A percentile compares a stretch with the other conserved stretches of the same genome.
Evolutionary conservation across 192 early-diverging fungal species (phyloP).

Genomic region (Powellomyces hirtus): DNA sequence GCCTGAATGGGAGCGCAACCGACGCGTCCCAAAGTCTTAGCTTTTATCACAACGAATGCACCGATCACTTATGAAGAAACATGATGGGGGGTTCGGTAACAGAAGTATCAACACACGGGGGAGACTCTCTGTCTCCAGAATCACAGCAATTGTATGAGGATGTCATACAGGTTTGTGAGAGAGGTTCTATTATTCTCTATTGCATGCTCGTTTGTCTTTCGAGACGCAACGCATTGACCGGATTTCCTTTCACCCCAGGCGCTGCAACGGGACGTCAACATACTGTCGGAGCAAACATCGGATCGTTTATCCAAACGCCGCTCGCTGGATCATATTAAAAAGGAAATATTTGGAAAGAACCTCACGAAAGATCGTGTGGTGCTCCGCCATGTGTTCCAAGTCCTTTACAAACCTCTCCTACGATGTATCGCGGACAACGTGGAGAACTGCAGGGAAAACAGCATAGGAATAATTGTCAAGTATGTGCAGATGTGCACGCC

Average conservation of each 20-base stretch:
- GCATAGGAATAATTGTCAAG: conserved; percentile 36
- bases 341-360: conserved; percentile 33
- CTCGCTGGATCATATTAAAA: conserved; percentile 44
- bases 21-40: too few species aligned
- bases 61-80: too few species aligned
- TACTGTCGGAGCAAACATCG: conserved; percentile 43
- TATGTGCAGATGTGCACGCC: too few species aligned
- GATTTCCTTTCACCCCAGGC: background rate
- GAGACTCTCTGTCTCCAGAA: too few species aligned
- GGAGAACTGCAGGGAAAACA: conserved; percentile 47
- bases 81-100: too few species aligned
- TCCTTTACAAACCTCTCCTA: conserved; percentile 31
- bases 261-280: conserved; percentile 50
- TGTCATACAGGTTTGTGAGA: background rate
- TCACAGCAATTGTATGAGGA: too few species aligned
- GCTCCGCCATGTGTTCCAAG: conserved; percentile 16
- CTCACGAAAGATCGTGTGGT: background rate
- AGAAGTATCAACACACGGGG: too few species aligned
- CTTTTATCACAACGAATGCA: too few species aligned
- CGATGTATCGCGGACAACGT: conserved; percentile 40
- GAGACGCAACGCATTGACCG: too few species aligned
- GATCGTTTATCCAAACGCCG: conserved; percentile 44
- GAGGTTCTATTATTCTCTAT: background rate
- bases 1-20: too few species aligned
- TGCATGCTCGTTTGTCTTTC: too few species aligned